A percentile compares a stretch with the other conserved stretches of the same genome.
Evolutionary conservation across 1,284 basidiomycete species (phyloP).

Genomic region (Malassezia equina): DNA sequence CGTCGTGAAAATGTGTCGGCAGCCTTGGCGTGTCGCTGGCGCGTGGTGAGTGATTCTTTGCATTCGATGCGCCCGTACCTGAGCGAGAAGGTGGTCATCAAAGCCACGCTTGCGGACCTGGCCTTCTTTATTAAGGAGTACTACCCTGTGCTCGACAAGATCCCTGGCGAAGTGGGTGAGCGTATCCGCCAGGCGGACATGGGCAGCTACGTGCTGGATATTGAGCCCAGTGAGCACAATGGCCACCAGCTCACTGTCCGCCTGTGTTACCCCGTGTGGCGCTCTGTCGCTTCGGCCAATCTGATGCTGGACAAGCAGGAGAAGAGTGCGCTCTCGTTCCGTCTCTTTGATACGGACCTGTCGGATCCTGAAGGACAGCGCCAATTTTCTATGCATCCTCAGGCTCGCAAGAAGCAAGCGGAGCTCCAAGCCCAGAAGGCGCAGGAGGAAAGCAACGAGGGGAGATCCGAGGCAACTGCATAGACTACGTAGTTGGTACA

Average conservation of each 20-base stretch:
- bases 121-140: slow-evolving; percentile 53
- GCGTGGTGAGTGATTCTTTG: slow-evolving; percentile 74
- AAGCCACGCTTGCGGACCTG: slow-evolving; percentile 57
- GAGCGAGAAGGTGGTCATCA: slow-evolving; percentile 58
- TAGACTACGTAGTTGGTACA: background rate
- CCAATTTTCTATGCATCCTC: slow-evolving; percentile 27
- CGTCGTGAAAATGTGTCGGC: slow-evolving; percentile 15
- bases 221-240: slow-evolving; percentile 30
- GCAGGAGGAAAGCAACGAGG: background rate
- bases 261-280: slow-evolving; percentile 40
- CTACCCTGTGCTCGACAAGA: slow-evolving; percentile 34
- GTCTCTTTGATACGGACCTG: slow-evolving; percentile 40
- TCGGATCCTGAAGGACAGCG: slow-evolving; percentile 33
- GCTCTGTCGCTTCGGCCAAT: slow-evolving; percentile 40
- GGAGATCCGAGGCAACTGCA: background rate
- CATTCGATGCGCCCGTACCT: slow-evolving; percentile 71
- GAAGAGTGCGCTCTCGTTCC: slow-evolving; percentile 41
- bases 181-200: slow-evolving; percentile 27
- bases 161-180: slow-evolving; percentile 29
- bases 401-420: slow-evolving; percentile 2
- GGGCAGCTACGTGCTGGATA: slow-evolving; percentile 38
- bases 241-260: slow-evolving; percentile 25
- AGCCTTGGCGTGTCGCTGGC: slow-evolving; percentile 55
- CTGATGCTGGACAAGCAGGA: slow-evolving; percentile 48
- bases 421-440: background rate